A percentile compares a stretch with the other conserved stretches of the same genome.
These are phyloP conservation scores for Suillus subalutaceus DNA, from an alignment of 768 basidiomycete genomes.

Conservation along the genomic window DNA sequence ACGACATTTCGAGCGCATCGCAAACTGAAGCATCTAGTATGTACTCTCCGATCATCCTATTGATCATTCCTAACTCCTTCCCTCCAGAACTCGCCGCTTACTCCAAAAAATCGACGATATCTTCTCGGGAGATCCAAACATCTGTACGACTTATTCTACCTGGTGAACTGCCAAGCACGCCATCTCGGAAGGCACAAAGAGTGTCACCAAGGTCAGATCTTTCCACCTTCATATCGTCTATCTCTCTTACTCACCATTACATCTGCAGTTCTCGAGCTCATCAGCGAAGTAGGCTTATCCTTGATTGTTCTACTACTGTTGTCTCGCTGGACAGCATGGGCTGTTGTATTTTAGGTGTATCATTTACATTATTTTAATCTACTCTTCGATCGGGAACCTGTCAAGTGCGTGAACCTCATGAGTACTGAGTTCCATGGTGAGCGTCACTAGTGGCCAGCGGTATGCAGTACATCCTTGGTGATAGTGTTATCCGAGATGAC, in stretches of 20 bases:
- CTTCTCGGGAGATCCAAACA: constrained; percentile 97
- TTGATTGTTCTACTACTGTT: constrained; percentile 22
- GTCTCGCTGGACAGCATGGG: constrained; percentile 7
- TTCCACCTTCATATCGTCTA: background rate
- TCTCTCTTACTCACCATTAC: constrained; percentile 15
- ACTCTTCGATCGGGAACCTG: constrained; percentile 12
- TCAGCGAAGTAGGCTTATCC: constrained; percentile 40
- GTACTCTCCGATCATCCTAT: constrained; percentile 28
- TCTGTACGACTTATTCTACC: constrained; percentile 94
- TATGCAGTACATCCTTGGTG: background rate
- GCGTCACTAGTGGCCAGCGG: background rate
- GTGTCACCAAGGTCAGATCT: constrained; percentile 57
- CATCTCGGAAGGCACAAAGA: constrained; percentile 91
- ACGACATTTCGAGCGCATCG: constrained; percentile 93
- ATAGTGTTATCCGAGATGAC: background rate
- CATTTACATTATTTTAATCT: constrained; percentile 33
- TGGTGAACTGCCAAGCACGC: constrained; percentile 97
- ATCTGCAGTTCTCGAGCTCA: constrained; percentile 45
- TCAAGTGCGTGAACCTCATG: background rate
- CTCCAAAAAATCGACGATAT: constrained; percentile 99
- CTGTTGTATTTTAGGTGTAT: constrained; percentile 39
- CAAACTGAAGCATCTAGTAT: constrained; percentile 85
- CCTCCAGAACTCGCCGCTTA: constrained; percentile 87
- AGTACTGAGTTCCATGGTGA: too few species aligned
- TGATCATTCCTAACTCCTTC: background rate